A percentile compares a stretch with the other conserved stretches of the same genome.
Conservation (phyloP, 2,329 filamentous ascomycete species). For the Alternaria atra region DNA sequence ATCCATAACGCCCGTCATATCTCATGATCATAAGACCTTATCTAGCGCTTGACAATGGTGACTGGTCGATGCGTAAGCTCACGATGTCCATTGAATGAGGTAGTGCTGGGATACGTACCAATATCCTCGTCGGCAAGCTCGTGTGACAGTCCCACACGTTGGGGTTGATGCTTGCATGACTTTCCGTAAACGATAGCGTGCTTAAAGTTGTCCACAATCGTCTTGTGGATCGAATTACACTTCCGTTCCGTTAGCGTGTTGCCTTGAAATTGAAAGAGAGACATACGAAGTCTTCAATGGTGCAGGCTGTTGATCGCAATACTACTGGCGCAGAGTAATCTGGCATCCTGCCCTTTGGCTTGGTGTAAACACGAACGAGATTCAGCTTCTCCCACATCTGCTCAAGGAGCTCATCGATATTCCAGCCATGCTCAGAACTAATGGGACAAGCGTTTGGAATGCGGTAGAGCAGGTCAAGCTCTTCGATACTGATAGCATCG, state of each 20-base stretch:
- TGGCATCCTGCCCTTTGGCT: constrained; percentile 93
- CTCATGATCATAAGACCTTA: constrained; percentile 25
- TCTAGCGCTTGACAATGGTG: constrained; percentile 55
- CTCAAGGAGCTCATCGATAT: constrained; percentile 95
- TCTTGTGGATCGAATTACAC: constrained; percentile 98
- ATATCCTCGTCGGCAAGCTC: constrained; percentile 97
- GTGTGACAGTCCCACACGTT: constrained; percentile 89
- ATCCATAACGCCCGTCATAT: constrained; percentile 31
- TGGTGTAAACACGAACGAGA: constrained; percentile 92
- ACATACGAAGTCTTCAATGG: constrained; percentile 96
- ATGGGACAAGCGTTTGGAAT: constrained; percentile 98
- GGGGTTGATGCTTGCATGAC: constrained; percentile 98
- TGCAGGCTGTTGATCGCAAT: constrained; percentile 80
- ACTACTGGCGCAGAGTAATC: constrained; percentile 95
- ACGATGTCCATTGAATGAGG: constrained; percentile 16
- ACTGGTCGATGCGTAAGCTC: constrained; percentile 47
- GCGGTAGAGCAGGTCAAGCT: constrained; percentile 92
- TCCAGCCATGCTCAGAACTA: constrained; percentile 95
- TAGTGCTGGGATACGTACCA: constrained; percentile 65
- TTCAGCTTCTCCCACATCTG: constrained; percentile 98
- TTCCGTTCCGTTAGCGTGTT: constrained; percentile 57
- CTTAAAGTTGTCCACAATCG: constrained; percentile 95
- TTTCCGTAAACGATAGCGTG: constrained; percentile 95
- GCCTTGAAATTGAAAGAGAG: constrained; percentile 18
- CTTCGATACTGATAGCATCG: constrained; percentile 96